These are phyloP conservation scores for Lepiota brunneoincarnata DNA, from an alignment of 768 basidiomycete species.

Conservation along the genomic window DNA sequence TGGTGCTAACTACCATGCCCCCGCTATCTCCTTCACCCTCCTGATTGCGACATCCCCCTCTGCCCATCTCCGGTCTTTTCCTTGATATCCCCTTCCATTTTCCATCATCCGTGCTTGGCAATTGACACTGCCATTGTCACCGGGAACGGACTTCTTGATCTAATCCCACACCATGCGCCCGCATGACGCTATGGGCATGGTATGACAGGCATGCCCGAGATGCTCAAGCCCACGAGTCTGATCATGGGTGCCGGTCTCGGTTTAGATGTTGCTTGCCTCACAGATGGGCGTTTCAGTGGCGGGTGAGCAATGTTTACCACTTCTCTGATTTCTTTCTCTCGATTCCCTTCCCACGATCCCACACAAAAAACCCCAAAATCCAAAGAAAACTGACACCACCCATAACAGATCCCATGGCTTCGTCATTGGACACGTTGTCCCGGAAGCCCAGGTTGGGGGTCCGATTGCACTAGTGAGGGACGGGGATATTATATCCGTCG, in stretches of 20 bases:
- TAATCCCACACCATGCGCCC: not conserved
- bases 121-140: not conserved
- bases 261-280: conserved; percentile 92
- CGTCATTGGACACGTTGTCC: conserved; percentile 95
- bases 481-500: conserved; percentile 84
- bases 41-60: not conserved
- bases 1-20: too few species aligned
- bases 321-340: conserved; percentile 11
- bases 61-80: conserved; percentile 4
- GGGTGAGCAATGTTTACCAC: conserved; percentile 57
- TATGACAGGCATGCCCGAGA: conserved; percentile 91
- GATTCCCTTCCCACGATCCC: not conserved
- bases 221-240: conserved; percentile 96
- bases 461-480: conserved; percentile 89
- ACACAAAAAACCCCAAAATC: not conserved
- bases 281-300: conserved; percentile 97
- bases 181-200: not conserved
- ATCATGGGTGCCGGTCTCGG: conserved; percentile 99
- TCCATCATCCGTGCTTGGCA: conserved; percentile 21
- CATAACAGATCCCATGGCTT: conserved; percentile 87
- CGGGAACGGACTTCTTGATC: not conserved
- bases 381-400: not conserved
- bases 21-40: not conserved
- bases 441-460: conserved; percentile 92
- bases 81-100: conserved; percentile 14